A percentile compares a stretch with the other conserved stretches of the same genome.
These are phyloP conservation scores for Epichloe gansuensis DNA, from an alignment of 2,329 filamentous ascomycete species.

Conservation along the genomic window DNA sequence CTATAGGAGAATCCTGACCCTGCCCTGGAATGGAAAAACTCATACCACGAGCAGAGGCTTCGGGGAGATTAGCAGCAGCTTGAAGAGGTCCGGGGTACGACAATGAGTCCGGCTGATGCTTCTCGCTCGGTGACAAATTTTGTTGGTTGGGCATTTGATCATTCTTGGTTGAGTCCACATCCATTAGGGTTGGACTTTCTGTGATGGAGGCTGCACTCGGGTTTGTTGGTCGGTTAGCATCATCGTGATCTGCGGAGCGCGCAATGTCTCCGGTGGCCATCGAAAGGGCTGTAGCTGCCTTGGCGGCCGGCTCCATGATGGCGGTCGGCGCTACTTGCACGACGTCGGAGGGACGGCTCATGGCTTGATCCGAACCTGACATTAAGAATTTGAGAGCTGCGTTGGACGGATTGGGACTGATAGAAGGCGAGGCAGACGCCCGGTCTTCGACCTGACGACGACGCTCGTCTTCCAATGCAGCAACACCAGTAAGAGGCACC, in stretches of 20 bases:
- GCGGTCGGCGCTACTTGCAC: conserved; percentile 32
- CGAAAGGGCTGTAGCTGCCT: conserved; percentile 21
- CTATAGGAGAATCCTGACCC: conserved; percentile 43
- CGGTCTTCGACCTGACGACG: conserved; percentile 29
- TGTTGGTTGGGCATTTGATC: conserved; percentile 24
- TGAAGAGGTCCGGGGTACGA: conserved; percentile 43
- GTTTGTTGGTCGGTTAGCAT: conserved; percentile 23
- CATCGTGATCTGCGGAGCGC: conserved; percentile 29
- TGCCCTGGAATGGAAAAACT: conserved; percentile 42
- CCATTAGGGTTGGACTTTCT: conserved; percentile 42
- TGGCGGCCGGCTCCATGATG: conserved; percentile 29
- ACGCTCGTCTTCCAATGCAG: conserved; percentile 41
- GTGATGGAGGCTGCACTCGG: conserved; percentile 31
- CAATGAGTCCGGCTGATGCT: conserved; percentile 35
- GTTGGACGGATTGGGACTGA: conserved; percentile 42
- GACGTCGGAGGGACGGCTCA: conserved; percentile 45
- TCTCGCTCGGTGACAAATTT: conserved; percentile 38
- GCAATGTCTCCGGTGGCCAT: conserved; percentile 21
- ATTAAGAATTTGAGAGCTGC: conserved; percentile 41
- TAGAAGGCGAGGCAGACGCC: conserved; percentile 27
- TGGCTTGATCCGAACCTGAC: conserved; percentile 37
- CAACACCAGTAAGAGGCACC: conserved; percentile 38
- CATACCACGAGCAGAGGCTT: conserved; percentile 38
- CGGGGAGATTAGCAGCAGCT: conserved; percentile 28
- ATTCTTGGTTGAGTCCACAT: conserved; percentile 34